phyloP scores from a whole-genome alignment of 148 eudicot species.

The Arctostaphylos glauca region DNA sequence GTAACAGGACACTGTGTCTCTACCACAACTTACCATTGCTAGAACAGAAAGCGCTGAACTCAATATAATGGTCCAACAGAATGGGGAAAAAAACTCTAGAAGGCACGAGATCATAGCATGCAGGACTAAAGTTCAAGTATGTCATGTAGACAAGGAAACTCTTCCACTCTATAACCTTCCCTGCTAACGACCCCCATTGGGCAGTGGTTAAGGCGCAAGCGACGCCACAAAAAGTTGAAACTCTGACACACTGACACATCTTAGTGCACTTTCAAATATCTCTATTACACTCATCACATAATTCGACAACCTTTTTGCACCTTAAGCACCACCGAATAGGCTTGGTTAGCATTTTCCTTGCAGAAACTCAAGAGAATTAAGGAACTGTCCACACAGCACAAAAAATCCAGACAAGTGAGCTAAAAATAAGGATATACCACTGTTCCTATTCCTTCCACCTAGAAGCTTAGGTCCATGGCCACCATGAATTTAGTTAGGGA shows the following conservation, averaged over 20 bases:
- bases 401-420: neutral
- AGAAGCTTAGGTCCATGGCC: neutral
- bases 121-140: neutral
- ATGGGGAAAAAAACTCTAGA: neutral
- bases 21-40: neutral
- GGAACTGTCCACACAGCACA: neutral
- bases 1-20: neutral
- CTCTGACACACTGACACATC: neutral
- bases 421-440: neutral
- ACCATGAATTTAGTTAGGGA: neutral
- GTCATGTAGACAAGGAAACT: neutral
- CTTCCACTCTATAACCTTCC: neutral
- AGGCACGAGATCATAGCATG: neutral
- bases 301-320: neutral
- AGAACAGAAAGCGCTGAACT: neutral
- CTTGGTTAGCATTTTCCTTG: neutral
- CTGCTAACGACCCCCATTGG: neutral
- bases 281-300: neutral
- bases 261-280: neutral
- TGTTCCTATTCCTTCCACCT: neutral
- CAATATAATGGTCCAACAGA: neutral
- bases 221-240: neutral
- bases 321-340: neutral
- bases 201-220: neutral
- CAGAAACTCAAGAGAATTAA: neutral